A percentile compares a stretch with the other conserved stretches of the same genome.
Evolutionary conservation across 139 green algal species (phyloP).

Genomic region (Picochlorum sp.): DNA sequence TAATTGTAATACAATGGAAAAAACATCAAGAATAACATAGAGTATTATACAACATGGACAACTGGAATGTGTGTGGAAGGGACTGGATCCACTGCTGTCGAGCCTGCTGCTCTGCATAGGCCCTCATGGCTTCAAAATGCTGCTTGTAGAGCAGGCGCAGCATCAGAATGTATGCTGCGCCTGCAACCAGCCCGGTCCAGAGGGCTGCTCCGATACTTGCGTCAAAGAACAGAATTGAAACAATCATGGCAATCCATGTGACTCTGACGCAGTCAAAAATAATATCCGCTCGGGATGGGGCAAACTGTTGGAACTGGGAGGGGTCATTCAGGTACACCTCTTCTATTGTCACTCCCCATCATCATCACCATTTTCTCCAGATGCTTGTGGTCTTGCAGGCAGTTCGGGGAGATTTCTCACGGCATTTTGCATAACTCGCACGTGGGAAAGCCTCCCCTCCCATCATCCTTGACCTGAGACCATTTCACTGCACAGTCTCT

Average conservation of each 20-base stretch:
- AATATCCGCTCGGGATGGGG: constrained; percentile 46
- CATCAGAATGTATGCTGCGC: constrained; percentile 44
- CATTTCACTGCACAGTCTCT: constrained; percentile 70
- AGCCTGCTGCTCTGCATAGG: constrained; percentile 18
- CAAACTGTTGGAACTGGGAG: constrained; percentile 15
- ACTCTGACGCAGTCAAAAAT: constrained; percentile 77
- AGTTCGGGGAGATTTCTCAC: constrained; percentile 43
- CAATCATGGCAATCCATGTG: constrained; percentile 58
- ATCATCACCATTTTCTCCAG: not conserved
- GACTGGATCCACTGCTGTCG: not conserved
- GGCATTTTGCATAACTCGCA: constrained; percentile 62
- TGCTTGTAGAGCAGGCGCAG: constrained; percentile 43
- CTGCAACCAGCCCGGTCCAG: constrained; percentile 45
- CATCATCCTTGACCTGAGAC: constrained; percentile 57
- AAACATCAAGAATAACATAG: too few relatives aligned
- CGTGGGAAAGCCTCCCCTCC: constrained; percentile 26
- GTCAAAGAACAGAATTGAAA: constrained; percentile 56
- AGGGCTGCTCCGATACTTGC: constrained; percentile 41
- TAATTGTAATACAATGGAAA: too few relatives aligned
- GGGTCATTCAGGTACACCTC: constrained; percentile 11
- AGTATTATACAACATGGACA: constrained; percentile 4
- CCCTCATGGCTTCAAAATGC: constrained; percentile 32
- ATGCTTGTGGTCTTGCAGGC: constrained; percentile 12
- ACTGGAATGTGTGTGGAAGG: not conserved
- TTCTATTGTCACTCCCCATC: not conserved